Base-by-base conservation (phyloP, 352 stramenopile species). In the Labyrinthula sp. region DNA sequence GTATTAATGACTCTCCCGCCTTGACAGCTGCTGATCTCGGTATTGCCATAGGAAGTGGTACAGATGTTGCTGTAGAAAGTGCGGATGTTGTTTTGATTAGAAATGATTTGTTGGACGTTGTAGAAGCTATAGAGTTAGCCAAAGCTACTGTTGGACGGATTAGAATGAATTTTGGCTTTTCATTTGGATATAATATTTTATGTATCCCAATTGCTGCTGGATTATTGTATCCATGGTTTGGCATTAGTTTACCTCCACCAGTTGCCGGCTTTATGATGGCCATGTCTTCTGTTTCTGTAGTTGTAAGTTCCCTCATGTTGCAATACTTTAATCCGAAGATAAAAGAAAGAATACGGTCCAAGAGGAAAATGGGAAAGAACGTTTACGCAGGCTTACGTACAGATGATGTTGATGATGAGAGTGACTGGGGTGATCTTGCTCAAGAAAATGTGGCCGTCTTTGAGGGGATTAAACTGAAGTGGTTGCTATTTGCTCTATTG, bases 131-230 rank as follows among this genome's bases (percentile, higher is more conserved):
- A 12, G 68, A 97, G 63, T 72, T 99, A 33, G 84, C 79, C 23
- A 72, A 75, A 23, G 79, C 70, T 1, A 93, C 96, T 35, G 95
- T 95, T 63, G 73, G 77, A 47, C 73, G 86, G 46, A 97, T 97
- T 48, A 64, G 74, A 3, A 62, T 93, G 23, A 97, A 97, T 65
- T 95, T 95, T 58, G 65, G 92, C 23, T 96, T 84, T 81, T 85
- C 86, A 0, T 67, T 97, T 15, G 71, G 82, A 15, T 99, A 99
- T 72, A 99, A 99, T 63, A 71, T 77, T n/a, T 59, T 95, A 46
- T 67, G 87, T 30, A 92, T 99, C 20, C 89, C 89, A 2, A 49
- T 97, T 8, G 82, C 89, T 12, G 86, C 86, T 0, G 89, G 89
- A 38, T 67, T 93, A 31, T 70, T 97, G 10, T 97, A 91, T 61